Conservation (phyloP, 2,329 filamentous ascomycete genomes). For the Reticulascus tulasneorum region DNA sequence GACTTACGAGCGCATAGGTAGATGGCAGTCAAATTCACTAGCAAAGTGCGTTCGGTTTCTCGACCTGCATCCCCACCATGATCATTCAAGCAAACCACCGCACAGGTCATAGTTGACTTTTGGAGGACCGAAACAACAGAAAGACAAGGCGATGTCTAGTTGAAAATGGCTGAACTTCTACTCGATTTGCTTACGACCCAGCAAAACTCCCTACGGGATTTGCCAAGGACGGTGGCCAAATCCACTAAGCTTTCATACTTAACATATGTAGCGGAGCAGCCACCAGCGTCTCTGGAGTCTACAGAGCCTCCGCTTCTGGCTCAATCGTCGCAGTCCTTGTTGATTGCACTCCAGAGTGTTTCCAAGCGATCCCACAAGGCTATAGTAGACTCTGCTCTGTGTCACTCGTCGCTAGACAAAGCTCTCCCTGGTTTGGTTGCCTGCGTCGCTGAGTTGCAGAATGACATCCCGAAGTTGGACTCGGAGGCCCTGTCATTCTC, state of each 20-base stretch:
- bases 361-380: slow-evolving; percentile 85
- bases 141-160: not conserved
- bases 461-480: slow-evolving; percentile 75
- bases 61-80: too few species aligned
- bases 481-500: slow-evolving; percentile 76
- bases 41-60: too few species aligned
- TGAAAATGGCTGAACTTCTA: slow-evolving; percentile 64
- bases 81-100: too few species aligned
- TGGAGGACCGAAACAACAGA: too few species aligned
- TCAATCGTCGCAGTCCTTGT: slow-evolving; percentile 73
- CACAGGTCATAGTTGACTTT: too few species aligned
- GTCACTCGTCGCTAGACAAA: slow-evolving; percentile 68
- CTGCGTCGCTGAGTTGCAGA: slow-evolving; percentile 62
- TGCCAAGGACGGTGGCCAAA: not conserved
- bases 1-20: too few species aligned
- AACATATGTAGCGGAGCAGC: slow-evolving; percentile 69
- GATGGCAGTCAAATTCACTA: too few species aligned
- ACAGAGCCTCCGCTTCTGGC: slow-evolving; percentile 77
- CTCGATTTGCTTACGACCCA: slow-evolving; percentile 56
- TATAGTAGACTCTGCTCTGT: slow-evolving; percentile 75
- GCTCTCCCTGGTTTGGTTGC: slow-evolving; percentile 67
- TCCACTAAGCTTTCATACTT: slow-evolving; percentile 60
- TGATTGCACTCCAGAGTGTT: slow-evolving; percentile 79
- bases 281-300: slow-evolving; percentile 66
- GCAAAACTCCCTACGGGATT: slow-evolving; percentile 22